Percentiles rank a stretch among this genome's conserved stretches.
Evolutionary conservation across 2,329 filamentous ascomycete species (phyloP).

Genomic region (Boeremia exigua): DNA sequence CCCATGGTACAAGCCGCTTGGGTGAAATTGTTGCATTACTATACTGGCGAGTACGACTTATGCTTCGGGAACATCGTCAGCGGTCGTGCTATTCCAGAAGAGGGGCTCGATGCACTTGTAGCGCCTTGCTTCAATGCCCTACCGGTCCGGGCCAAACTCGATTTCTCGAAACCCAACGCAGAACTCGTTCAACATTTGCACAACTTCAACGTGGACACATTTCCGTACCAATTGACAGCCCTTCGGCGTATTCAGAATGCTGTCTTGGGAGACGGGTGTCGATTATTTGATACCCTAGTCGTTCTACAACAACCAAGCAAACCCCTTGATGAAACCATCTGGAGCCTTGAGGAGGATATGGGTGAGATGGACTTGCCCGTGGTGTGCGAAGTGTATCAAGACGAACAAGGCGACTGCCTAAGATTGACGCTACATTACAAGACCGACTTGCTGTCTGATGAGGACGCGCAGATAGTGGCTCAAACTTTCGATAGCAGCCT

Average conservation of each 20-base stretch:
- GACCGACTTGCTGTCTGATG: conserved; percentile 32
- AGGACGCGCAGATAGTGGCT: conserved; percentile 35
- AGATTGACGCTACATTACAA: conserved; percentile 67
- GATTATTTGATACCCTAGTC: conserved; percentile 80
- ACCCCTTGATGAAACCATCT: conserved; percentile 56
- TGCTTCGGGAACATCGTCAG: conserved; percentile 89
- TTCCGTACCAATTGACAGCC: conserved; percentile 76
- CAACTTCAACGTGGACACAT: conserved; percentile 63
- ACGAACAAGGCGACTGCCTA: conserved; percentile 59
- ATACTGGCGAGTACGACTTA: conserved; percentile 66
- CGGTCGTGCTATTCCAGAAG: conserved; percentile 71
- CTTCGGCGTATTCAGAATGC: conserved; percentile 72
- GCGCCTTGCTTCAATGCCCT: conserved; percentile 93
- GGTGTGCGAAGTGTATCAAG: conserved; percentile 75
- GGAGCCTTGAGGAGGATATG: conserved; percentile 58
- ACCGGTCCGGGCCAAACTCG: conserved; percentile 68
- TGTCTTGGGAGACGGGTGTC: conserved; percentile 53
- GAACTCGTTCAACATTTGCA: conserved; percentile 68
- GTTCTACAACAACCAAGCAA: conserved; percentile 71
- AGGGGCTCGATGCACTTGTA: conserved; percentile 73
- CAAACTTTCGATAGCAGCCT: conserved; percentile 40
- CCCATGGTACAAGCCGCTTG: conserved; percentile 75
- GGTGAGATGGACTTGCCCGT: conserved; percentile 76
- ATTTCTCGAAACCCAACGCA: conserved; percentile 56
- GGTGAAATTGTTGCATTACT: conserved; percentile 67